Evolutionary conservation across 805 yeast genomes (phyloP), one percentile per base, ranked within the genome.

Genomic region (Candida khao-thaluensis): DNA sequence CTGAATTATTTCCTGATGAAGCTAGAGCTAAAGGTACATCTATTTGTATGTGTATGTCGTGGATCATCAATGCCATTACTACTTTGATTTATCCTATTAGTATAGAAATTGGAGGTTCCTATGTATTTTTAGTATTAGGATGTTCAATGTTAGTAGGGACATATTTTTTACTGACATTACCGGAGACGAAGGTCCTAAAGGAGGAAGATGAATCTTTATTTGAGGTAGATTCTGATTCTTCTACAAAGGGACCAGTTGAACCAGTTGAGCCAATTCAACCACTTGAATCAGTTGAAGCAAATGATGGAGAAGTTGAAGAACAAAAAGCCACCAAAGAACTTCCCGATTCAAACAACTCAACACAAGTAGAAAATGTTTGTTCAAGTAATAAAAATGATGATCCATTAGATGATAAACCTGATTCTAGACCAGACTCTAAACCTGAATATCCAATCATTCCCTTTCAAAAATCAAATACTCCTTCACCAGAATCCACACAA

Each of bases 21-120:
- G 69, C 74, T 1, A 69, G 76, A 43, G 57, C 72, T 0, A 74
- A 71, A 45, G 79, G 78, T 0, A 54, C 69, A 17, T 60, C 77
- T 0, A 44, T 74, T 4, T 67, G 76, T 32, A 68, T 72, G 69
- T 54, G 71, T 17, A 52, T 63, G 10, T 71, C 76, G 2, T 76
- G 79, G 79, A 43, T 59, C 1, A 42, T 66, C 6, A 66, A 61
- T 44, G 66, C 66, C 15, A 22, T 51, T 1, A 51, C 71, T 37
- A 66, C 71, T 0, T 56, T 74, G 36, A 31, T 64, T 2, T 57
- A 72, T 0, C 80, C 81, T 0, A 22, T 63, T 1, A 43, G 63
- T 30, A 52, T 76, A 24, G 53, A 59, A 23, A 25, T 44, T 8
- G 41, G 70, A 14, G 62, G 62, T 30, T 66, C 67, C 60, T 71